These are phyloP conservation scores for Xerocomus amazonicus DNA, from an alignment of 1,284 basidiomycete genomes.

Conservation along the genomic window DNA sequence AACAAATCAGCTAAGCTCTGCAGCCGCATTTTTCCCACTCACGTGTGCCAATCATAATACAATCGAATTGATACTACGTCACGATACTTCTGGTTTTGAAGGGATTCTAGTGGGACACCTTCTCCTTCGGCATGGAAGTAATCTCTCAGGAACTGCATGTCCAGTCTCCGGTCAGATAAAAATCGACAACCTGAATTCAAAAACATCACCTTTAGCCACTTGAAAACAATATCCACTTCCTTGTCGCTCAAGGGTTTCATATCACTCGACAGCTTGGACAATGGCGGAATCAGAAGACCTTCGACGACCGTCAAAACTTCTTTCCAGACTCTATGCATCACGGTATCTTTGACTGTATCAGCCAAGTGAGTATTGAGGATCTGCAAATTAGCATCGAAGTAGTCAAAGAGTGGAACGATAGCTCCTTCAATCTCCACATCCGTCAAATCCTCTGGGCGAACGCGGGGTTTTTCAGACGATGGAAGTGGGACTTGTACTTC, in stretches of 20 bases:
- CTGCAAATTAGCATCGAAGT: constrained; percentile 92
- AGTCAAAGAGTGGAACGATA: constrained; percentile 91
- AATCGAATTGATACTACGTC: constrained; percentile 87
- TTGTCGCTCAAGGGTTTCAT: constrained; percentile 91
- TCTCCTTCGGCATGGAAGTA: constrained; percentile 96
- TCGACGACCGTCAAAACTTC: constrained; percentile 90
- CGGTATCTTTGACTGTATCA: constrained; percentile 84
- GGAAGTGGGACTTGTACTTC: constrained; percentile 82
- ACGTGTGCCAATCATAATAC: constrained; percentile 94
- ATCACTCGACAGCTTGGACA: constrained; percentile 85
- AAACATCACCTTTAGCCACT: constrained; percentile 82
- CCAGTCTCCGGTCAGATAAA: constrained; percentile 4
- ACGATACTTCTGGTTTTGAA: constrained; percentile 97
- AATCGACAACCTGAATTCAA: neutral
- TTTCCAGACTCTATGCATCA: constrained; percentile 96
- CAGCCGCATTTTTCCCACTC: constrained; percentile 30
- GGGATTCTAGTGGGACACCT: constrained; percentile 79
- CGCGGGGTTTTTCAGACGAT: constrained; percentile 62
- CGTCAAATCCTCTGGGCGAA: constrained; percentile 71
- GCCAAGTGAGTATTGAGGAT: constrained; percentile 89
- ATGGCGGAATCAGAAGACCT: constrained; percentile 84
- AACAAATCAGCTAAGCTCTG: constrained; percentile 7
- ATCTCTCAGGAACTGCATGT: constrained; percentile 77
- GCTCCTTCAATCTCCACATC: constrained; percentile 96
- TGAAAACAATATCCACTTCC: constrained; percentile 97